phyloP scores from a whole-genome alignment of 192 early-diverging fungal genomes.

The Podochytrium sp. region DNA sequence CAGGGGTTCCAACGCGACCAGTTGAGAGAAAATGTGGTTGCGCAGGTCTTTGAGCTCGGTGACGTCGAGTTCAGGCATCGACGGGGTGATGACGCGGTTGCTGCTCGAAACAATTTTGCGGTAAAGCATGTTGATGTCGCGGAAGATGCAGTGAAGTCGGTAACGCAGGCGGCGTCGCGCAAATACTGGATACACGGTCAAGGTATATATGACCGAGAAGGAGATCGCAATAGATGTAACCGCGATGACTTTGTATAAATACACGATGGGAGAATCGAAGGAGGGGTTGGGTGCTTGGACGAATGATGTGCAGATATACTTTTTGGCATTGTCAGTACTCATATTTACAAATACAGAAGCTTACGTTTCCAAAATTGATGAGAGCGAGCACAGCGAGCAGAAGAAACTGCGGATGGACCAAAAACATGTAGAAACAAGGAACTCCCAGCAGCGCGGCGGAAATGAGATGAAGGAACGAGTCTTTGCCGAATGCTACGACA shows the following conservation, averaged over 20 bases:
- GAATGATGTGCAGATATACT: slow-evolving; percentile 2
- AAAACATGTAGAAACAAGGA: background rate
- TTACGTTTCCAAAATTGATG: background rate
- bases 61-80: background rate
- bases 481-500: slow-evolving; percentile 9
- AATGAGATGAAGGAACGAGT: slow-evolving; percentile 2
- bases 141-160: background rate
- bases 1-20: slow-evolving; percentile 19
- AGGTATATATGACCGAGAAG: slow-evolving; percentile 25
- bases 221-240: slow-evolving; percentile 6
- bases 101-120: background rate
- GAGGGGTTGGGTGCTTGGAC: background rate
- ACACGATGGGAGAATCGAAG: background rate
- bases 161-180: slow-evolving; percentile 13
- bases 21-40: slow-evolving; percentile 6
- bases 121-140: slow-evolving; percentile 17
- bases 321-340: background rate
- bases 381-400: background rate
- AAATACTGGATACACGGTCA: slow-evolving; percentile 23
- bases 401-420: background rate
- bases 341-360: background rate
- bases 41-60: slow-evolving; percentile 4
- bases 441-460: background rate
- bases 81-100: background rate
- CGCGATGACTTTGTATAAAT: slow-evolving; percentile 22